Evolutionary conservation across 345 rosid species (phyloP).

Genomic region (Corymbia maculata): DNA sequence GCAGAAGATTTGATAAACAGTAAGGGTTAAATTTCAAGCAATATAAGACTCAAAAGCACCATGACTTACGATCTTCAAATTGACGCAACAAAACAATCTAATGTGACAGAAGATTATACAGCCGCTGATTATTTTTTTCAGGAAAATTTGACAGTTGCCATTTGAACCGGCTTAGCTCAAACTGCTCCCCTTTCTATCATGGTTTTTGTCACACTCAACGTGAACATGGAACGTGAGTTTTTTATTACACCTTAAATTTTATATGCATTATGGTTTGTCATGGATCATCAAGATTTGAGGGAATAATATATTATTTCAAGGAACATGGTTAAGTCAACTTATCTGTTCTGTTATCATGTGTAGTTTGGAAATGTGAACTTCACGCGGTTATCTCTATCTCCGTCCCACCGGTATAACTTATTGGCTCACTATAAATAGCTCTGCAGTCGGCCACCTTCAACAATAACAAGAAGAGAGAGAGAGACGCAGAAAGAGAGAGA

Average conservation of each 20-base stretch:
- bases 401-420: neutral
- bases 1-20: neutral
- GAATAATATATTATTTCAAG: neutral
- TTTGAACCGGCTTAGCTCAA: neutral
- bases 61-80: neutral
- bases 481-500: neutral
- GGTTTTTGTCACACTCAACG: neutral
- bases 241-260: neutral
- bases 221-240: neutral
- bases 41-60: neutral
- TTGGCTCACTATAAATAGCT: constrained; percentile 31
- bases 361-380: neutral
- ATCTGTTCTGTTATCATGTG: neutral
- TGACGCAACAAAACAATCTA: neutral
- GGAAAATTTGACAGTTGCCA: neutral
- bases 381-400: neutral
- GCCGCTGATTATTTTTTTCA: neutral
- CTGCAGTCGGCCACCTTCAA: neutral
- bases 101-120: neutral
- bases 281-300: neutral
- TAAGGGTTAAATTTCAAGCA: neutral
- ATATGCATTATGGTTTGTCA: neutral
- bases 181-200: neutral
- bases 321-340: neutral
- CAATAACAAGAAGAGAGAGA: neutral